Conservation (phyloP, 2,329 filamentous ascomycete genomes). For the Aaosphaeria pasadenensis region DNA sequence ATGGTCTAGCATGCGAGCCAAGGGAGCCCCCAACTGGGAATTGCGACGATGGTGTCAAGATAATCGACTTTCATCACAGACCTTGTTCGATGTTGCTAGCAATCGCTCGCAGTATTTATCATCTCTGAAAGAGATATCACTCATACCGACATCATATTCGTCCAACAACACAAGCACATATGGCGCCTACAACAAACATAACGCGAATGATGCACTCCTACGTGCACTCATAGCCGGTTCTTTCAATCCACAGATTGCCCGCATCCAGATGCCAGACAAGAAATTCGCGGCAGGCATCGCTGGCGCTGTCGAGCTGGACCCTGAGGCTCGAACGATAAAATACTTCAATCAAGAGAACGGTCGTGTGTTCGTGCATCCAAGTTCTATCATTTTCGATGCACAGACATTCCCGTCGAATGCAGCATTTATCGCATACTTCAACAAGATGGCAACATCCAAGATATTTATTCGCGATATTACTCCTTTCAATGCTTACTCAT, state of each 20-base stretch:
- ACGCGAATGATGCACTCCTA: constrained; percentile 44
- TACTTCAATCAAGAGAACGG: constrained; percentile 64
- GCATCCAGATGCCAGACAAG: constrained; percentile 92
- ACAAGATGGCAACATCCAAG: constrained; percentile 87
- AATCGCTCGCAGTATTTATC: constrained; percentile 83
- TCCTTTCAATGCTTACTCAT: constrained; percentile 84
- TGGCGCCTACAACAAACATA: constrained; percentile 47
- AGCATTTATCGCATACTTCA: constrained; percentile 84
- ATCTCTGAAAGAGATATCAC: constrained; percentile 80
- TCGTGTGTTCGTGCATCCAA: constrained; percentile 89
- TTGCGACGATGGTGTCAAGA: constrained; percentile 76
- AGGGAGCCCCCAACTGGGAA: constrained; percentile 56
- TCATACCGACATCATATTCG: constrained; percentile 54
- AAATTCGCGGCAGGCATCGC: constrained; percentile 87
- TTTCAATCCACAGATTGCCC: constrained; percentile 75
- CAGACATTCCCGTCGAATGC: constrained; percentile 74
- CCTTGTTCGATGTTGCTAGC: constrained; percentile 81
- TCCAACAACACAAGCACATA: constrained; percentile 23
- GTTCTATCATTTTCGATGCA: constrained; percentile 78
- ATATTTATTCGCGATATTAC: constrained; percentile 89
- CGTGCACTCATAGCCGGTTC: constrained; percentile 50
- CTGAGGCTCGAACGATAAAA: constrained; percentile 86
- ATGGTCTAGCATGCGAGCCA: constrained; percentile 67
- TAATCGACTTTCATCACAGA: constrained; percentile 81
- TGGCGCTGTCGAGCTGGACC: constrained; percentile 88